Percentiles rank a stretch among this genome's conserved stretches.
Conservation (phyloP, 352 stramenopile species). For the Elongisporangium undulatum region DNA sequence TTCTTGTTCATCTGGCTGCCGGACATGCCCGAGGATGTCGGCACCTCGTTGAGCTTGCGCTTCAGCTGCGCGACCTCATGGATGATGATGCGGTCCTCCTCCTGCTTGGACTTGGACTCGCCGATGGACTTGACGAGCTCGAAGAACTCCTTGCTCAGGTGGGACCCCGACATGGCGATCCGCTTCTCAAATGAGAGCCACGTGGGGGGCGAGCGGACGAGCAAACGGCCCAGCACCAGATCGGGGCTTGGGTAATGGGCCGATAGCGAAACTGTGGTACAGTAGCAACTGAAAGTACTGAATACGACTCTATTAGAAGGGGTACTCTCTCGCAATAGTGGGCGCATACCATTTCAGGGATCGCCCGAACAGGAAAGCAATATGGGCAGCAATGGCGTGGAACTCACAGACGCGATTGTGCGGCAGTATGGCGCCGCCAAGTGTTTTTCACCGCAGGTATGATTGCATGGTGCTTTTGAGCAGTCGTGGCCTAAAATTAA, state of each 20-base stretch:
- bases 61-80: conserved; percentile 96
- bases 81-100: conserved; percentile 99
- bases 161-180: conserved; percentile 72
- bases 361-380: conserved; percentile 8
- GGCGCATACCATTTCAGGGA: neutral
- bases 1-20: conserved; percentile 90
- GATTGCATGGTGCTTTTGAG: neutral
- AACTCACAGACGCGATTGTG: conserved; percentile 54
- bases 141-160: conserved; percentile 98
- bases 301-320: neutral
- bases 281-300: neutral
- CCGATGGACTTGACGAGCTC: conserved; percentile 99
- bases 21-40: conserved; percentile 64
- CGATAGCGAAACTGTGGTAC: conserved; percentile 2
- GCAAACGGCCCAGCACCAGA: conserved; percentile 7
- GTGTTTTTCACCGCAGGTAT: conserved; percentile 62
- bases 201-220: conserved; percentile 10
- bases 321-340: neutral
- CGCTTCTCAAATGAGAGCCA: conserved; percentile 17
- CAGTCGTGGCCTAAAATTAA: neutral
- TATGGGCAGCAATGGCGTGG: conserved; percentile 19
- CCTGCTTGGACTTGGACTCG: conserved; percentile 99
- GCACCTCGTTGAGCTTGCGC: conserved; percentile 91
- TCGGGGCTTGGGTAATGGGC: conserved; percentile 11
- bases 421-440: conserved; percentile 62